Conservation (phyloP, 169 alveolate genomes). For the Eimeria nieschulzi region DNA sequence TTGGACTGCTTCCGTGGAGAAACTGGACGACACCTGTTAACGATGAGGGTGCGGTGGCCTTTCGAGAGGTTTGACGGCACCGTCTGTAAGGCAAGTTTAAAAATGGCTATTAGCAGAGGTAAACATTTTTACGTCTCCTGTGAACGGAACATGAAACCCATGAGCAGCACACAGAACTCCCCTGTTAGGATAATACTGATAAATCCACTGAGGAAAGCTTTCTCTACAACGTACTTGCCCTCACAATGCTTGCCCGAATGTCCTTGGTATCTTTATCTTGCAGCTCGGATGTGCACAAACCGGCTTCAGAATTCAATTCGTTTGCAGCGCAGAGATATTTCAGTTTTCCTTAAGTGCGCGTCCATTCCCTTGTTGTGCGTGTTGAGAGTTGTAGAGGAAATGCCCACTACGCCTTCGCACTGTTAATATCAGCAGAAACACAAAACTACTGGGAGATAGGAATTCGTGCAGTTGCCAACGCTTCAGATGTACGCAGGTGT, state of each 20-base stretch:
- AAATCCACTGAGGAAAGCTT: too few relatives aligned
- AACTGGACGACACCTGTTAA: neutral
- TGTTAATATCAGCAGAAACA: neutral
- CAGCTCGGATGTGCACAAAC: conserved; percentile 70
- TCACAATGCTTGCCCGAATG: too few relatives aligned
- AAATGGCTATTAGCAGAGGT: conserved; percentile 74
- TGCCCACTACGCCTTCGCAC: neutral
- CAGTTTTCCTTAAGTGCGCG: conserved; percentile 52
- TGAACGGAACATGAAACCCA: too few relatives aligned
- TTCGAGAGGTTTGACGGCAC: conserved; percentile 61
- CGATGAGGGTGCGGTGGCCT: conserved; percentile 57
- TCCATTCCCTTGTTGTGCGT: neutral
- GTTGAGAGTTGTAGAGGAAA: neutral
- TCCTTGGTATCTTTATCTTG: neutral
- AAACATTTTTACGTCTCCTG: neutral
- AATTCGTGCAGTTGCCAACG: neutral
- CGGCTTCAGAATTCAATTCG: conserved; percentile 55
- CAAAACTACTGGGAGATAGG: neutral
- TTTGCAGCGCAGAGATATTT: conserved; percentile 58
- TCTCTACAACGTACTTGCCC: too few relatives aligned
- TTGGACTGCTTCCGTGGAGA: too few relatives aligned
- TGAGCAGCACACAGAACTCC: too few relatives aligned
- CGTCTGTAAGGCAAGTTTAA: conserved; percentile 67
- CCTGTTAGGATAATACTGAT: too few relatives aligned
- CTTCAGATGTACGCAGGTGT: too few relatives aligned